A percentile compares a stretch with the other conserved stretches of the same genome.
These are phyloP conservation scores for Coprinopsis marcescibilis DNA, from an alignment of 768 basidiomycete species.

Conservation along the genomic window DNA sequence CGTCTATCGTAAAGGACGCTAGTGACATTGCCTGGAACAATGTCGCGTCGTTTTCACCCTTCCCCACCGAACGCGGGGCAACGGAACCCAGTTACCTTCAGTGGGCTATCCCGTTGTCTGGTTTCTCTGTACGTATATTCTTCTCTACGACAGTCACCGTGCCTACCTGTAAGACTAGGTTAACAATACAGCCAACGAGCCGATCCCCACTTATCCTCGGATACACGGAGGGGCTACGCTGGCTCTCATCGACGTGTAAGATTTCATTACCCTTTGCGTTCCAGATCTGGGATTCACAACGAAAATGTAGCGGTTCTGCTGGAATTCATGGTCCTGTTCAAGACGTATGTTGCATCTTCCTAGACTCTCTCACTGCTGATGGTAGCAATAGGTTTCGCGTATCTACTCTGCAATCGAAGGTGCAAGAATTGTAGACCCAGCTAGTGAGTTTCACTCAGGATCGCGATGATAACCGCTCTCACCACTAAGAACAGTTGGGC, in stretches of 20 bases:
- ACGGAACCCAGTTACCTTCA: constrained; percentile 61
- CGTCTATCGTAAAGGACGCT: constrained; percentile 55
- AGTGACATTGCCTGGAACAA: constrained; percentile 66
- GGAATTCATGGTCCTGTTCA: constrained; percentile 76
- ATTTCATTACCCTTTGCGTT: constrained; percentile 8
- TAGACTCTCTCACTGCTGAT: constrained; percentile 6
- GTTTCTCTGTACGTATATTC: constrained; percentile 38
- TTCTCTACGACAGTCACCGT: background rate
- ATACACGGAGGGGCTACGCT: constrained; percentile 50
- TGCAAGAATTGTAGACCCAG: constrained; percentile 62
- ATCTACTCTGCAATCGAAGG: constrained; percentile 55
- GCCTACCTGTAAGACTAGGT: constrained; percentile 32
- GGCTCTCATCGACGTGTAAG: constrained; percentile 71
- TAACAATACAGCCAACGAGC: constrained; percentile 45
- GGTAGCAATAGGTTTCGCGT: constrained; percentile 49
- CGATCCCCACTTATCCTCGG: constrained; percentile 60
- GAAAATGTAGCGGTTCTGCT: constrained; percentile 47
- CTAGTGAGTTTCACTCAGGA: constrained; percentile 25
- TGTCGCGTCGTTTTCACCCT: constrained; percentile 68
- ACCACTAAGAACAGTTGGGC: constrained; percentile 40
- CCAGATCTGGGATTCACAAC: background rate
- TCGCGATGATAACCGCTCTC: background rate
- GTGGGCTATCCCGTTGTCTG: constrained; percentile 62
- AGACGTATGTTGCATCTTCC: constrained; percentile 43
- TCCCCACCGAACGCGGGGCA: constrained; percentile 41